These are phyloP conservation scores for Penicillium hordei DNA, from an alignment of 2,329 filamentous ascomycete species.

Conservation along the genomic window DNA sequence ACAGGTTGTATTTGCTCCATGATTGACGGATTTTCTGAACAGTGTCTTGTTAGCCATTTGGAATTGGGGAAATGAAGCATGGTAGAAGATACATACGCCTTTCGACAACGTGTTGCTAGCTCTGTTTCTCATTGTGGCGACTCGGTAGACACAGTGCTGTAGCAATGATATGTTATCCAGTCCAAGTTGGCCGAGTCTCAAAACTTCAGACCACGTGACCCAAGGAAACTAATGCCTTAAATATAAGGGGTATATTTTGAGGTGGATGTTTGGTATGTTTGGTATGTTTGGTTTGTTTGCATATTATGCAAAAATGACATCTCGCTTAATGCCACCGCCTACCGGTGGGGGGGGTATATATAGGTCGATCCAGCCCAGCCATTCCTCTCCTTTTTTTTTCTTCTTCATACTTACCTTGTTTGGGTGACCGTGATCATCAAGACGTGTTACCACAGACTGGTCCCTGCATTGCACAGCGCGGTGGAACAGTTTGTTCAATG, in stretches of 20 bases:
- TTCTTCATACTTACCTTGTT: conserved; percentile 56
- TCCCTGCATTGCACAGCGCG: conserved; percentile 61
- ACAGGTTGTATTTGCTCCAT: conserved; percentile 97
- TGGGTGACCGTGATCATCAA: conserved; percentile 50
- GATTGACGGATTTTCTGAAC: conserved; percentile 85
- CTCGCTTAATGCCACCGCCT: conserved; percentile 38
- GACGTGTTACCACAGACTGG: conserved; percentile 47
- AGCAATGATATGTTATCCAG: conserved; percentile 11
- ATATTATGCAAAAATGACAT: background rate
- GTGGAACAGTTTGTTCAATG: conserved; percentile 51
- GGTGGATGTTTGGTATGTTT: too few species aligned
- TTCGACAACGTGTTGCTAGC: conserved; percentile 44
- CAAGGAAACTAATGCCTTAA: conserved; percentile 2
- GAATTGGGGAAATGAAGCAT: background rate
- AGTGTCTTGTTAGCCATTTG: conserved; percentile 10
- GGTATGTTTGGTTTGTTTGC: background rate
- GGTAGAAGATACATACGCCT: conserved; percentile 34
- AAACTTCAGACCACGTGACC: conserved; percentile 36
- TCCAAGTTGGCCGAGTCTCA: conserved; percentile 25
- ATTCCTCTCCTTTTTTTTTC: conserved; percentile 40
- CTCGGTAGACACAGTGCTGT: conserved; percentile 18
- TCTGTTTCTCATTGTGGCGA: conserved; percentile 47
- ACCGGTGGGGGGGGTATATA: conserved; percentile 35
- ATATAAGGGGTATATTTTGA: conserved; percentile 9
- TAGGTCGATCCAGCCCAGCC: conserved; percentile 9